Percentiles rank a stretch among this genome's conserved stretches.
Evolutionary conservation across 1,284 basidiomycete genomes (phyloP).

Genomic region (Ustilago bromivora): DNA sequence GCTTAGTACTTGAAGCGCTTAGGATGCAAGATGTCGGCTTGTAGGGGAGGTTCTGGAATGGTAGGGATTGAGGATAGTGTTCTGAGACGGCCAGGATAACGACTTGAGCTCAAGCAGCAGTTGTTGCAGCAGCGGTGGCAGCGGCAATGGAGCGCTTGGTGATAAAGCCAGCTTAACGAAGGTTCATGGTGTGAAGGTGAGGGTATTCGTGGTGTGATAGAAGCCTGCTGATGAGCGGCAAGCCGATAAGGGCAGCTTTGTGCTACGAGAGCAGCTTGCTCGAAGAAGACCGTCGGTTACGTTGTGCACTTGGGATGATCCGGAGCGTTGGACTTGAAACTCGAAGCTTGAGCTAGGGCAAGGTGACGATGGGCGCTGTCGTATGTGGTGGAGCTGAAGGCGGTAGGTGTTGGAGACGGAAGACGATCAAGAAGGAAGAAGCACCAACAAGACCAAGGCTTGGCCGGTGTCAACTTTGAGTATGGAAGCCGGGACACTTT

Average conservation of each 20-base stretch:
- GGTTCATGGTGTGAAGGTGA: constrained; percentile 11
- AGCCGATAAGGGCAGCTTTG: not conserved
- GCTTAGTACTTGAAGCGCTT: no score
- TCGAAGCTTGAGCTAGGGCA: no score
- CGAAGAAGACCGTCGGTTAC: no score
- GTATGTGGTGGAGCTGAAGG: not conserved
- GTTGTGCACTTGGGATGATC: no score
- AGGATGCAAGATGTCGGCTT: not conserved
- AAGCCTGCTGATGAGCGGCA: not conserved
- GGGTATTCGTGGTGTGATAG: not conserved
- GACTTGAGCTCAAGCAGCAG: not conserved
- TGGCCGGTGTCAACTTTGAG: not conserved
- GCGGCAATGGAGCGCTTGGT: not conserved
- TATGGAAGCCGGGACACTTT: not conserved
- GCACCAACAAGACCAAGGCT: not conserved
- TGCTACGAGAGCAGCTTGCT: not conserved
- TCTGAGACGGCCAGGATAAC: not conserved
- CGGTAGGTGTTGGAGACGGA: not conserved
- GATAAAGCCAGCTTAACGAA: not conserved
- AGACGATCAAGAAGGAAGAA: not conserved
- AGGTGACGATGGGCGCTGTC: no score
- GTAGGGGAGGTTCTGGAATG: not conserved
- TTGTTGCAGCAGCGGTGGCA: not conserved
- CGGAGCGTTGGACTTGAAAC: no score
- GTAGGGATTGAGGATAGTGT: not conserved